A percentile compares a stretch with the other conserved stretches of the same genome.
phyloP scores from a whole-genome alignment of 163 green algal species.

The Chlamydomonas reinhardtii region DNA sequence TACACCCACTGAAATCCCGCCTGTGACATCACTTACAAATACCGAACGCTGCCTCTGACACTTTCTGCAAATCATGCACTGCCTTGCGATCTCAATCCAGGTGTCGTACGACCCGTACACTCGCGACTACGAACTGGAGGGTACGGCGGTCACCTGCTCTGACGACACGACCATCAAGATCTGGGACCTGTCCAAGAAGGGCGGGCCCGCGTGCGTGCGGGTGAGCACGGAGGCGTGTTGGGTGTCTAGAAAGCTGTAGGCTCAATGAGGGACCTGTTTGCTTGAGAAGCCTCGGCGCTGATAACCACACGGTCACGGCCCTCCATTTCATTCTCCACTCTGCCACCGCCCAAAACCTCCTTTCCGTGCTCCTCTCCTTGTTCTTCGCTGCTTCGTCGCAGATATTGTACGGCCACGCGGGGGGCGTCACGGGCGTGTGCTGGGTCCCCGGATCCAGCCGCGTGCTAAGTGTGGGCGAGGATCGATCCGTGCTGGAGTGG shows the following conservation, averaged over 20 bases:
- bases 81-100: background rate
- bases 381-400: background rate
- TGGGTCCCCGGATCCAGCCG: background rate
- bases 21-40: too few relatives aligned
- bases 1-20: too few relatives aligned
- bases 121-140: background rate
- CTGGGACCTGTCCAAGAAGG: background rate
- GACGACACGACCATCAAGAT: constrained; percentile 16
- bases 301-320: too few relatives aligned
- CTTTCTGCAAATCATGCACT: too few relatives aligned
- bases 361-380: too few relatives aligned
- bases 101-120: background rate
- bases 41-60: too few relatives aligned
- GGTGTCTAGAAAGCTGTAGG: too few relatives aligned
- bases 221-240: background rate
- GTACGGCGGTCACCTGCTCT: background rate
- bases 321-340: too few relatives aligned
- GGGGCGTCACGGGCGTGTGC: background rate
- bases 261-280: too few relatives aligned
- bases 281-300: too few relatives aligned
- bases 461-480: background rate
- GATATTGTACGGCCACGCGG: background rate
- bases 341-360: too few relatives aligned
- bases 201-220: background rate
- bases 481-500: background rate